These are phyloP conservation scores for Ustilago hordei DNA, from an alignment of 1,284 basidiomycete species.

Conservation along the genomic window DNA sequence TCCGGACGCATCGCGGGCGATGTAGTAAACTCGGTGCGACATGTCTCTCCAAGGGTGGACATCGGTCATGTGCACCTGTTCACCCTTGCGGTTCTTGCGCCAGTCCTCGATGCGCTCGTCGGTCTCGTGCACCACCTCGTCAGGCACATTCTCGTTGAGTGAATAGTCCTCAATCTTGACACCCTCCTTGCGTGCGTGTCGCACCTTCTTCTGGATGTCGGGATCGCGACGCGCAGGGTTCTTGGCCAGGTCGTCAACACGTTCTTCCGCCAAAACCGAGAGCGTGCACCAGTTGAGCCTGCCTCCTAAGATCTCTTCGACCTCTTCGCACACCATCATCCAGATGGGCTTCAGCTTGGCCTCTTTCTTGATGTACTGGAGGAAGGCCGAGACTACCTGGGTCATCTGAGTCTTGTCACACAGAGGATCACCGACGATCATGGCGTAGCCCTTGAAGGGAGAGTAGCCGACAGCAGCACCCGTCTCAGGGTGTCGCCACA, in stretches of 20 bases:
- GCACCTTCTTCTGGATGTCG: conserved; percentile 73
- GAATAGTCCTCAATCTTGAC: conserved; percentile 71
- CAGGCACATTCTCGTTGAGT: conserved; percentile 69
- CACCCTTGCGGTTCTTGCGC: conserved; percentile 72
- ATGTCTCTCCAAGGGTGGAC: conserved; percentile 74
- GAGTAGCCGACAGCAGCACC: conserved; percentile 74
- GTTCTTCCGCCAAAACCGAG: conserved; percentile 74
- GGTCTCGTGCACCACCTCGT: conserved; percentile 70
- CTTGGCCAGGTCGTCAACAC: conserved; percentile 72
- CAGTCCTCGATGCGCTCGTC: conserved; percentile 73
- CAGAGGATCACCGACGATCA: conserved; percentile 74
- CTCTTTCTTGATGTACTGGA: conserved; percentile 70
- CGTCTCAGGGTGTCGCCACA: conserved; percentile 73
- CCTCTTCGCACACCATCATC: conserved; percentile 72
- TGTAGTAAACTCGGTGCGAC: conserved; percentile 74
- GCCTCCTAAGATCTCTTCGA: conserved; percentile 73
- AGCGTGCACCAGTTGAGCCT: conserved; percentile 74
- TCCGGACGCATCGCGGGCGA: conserved; percentile 72
- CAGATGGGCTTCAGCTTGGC: conserved; percentile 74
- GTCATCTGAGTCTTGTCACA: conserved; percentile 72
- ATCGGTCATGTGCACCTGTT: conserved; percentile 75
- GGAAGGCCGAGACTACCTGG: conserved; percentile 72
- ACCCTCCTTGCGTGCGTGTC: conserved; percentile 73
- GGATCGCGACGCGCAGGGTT: conserved; percentile 72
- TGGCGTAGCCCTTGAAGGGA: conserved; percentile 69